Evolutionary conservation across 2,329 filamentous ascomycete species (phyloP).

Genomic region (Pseudogymnoascus sp.): DNA sequence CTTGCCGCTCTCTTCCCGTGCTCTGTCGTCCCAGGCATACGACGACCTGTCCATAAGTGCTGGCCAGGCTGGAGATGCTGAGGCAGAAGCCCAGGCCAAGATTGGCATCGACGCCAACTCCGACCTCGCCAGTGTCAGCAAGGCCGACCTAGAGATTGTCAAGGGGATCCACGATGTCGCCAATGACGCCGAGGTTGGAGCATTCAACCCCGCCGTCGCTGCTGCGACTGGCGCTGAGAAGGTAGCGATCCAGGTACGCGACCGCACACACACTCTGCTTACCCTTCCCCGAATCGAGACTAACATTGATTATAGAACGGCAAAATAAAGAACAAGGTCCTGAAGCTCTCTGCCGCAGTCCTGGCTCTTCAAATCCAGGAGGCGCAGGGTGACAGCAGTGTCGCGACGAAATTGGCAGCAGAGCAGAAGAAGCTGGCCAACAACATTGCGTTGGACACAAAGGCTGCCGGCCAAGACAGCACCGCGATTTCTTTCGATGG

Average conservation of each 20-base stretch:
- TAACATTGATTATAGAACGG: constrained; percentile 30
- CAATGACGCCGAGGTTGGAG: constrained; percentile 42
- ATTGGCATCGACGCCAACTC: constrained; percentile 35
- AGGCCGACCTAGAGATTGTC: constrained; percentile 40
- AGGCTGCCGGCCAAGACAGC: constrained; percentile 38
- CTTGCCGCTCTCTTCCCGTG: constrained; percentile 10
- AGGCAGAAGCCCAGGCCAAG: constrained; percentile 33
- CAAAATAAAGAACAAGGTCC: constrained; percentile 53
- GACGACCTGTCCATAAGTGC: constrained; percentile 39
- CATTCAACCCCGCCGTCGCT: constrained; percentile 46
- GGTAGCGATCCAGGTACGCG: constrained; percentile 37
- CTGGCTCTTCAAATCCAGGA: constrained; percentile 41
- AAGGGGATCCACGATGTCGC: constrained; percentile 42
- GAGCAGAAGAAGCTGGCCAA: constrained; percentile 45
- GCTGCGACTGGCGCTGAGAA: constrained; percentile 35
- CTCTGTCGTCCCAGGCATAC: constrained; percentile 31
- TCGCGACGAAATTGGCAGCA: constrained; percentile 34
- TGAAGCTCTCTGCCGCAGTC: constrained; percentile 46
- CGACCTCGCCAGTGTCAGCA: constrained; percentile 35
- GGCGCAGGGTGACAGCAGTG: constrained; percentile 40
- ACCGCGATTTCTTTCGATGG: constrained; percentile 32
- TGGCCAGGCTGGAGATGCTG: constrained; percentile 37
- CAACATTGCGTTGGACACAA: constrained; percentile 41
- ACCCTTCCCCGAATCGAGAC: not conserved
- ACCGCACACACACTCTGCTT: not conserved